Evolutionary conservation across 179 eudicot genomes (phyloP), one percentile per base, ranked within the genome.

Genomic region (Camellia oleifera): DNA sequence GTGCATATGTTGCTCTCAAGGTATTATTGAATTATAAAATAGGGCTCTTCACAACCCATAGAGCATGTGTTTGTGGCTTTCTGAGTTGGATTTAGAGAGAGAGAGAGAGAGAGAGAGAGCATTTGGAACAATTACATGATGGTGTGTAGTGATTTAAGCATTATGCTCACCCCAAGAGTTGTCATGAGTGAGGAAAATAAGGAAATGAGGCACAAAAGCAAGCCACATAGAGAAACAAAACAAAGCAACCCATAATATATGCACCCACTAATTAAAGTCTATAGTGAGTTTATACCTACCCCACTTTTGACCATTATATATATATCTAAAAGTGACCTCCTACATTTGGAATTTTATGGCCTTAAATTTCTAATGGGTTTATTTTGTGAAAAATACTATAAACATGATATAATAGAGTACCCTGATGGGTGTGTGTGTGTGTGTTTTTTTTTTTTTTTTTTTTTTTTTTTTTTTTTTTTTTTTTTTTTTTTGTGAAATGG

Each of bases 141-240:
- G 75, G 61, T 52, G 9, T 72, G 18, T 10, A 72, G 75, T 11
- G 61, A 72, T 72, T 72, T 20, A 23, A 61, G 75, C 75, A 53
- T 50, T 23, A 50, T 72, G 75, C 9, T 72, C 62, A 53, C 44
- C 60, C 44, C 9, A 72, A 72, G 20, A 1, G 61, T 32, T 52
- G 61, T 53, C 75, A 72, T 15, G 0, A 53, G 44, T 0, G 61
- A 52, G 75, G 75, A 53, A 72, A 72, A 72, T 12, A 23, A 72
- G 75, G 75, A 53, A 7, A 17, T 15, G 15, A 0, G 17, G 48
- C 3, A 5, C 20, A 5, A 15, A 46, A n/a, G n/a, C 4, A 70
- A 70, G n/a, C 57, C 7, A 45, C 32, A 23, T 46, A 45, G 4
- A 70, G 56, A 70, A 70, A 70, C 54, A 70, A n/a, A 48, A 48